phyloP scores from a whole-genome alignment of 164 flowering plant species.

The Echeveria elegans region DNA sequence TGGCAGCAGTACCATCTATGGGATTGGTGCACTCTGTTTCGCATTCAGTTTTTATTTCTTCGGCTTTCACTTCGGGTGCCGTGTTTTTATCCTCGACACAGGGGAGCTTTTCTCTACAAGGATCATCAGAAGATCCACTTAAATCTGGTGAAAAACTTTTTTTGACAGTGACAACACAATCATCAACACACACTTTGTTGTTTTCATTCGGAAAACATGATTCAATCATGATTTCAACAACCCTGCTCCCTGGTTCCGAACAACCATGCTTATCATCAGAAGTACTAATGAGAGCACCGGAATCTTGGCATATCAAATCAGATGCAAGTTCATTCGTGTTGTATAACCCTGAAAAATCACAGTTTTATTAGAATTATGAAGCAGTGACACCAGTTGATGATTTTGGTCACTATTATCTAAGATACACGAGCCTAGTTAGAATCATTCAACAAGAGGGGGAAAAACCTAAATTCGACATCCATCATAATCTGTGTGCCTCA shows the following conservation, averaged over 20 bases:
- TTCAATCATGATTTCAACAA: background rate
- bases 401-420: no score
- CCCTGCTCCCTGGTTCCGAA: background rate
- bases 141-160: background rate
- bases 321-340: background rate
- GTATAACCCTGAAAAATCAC: background rate
- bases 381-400: background rate
- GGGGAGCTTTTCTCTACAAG: background rate
- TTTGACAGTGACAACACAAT: background rate
- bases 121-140: background rate
- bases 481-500: background rate
- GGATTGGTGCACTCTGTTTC: background rate
- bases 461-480: no score
- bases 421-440: background rate
- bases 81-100: background rate
- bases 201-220: no score
- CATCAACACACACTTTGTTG: slow-evolving; percentile 2
- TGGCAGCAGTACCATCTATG: background rate
- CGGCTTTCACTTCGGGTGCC: no score
- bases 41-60: background rate
- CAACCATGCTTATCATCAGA: slow-evolving; percentile 1
- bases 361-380: background rate
- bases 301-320: background rate
- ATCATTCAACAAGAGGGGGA: background rate
- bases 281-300: background rate